phyloP scores from a whole-genome alignment of 2,329 filamentous ascomycete species.

The Fusarium sublunatum region DNA sequence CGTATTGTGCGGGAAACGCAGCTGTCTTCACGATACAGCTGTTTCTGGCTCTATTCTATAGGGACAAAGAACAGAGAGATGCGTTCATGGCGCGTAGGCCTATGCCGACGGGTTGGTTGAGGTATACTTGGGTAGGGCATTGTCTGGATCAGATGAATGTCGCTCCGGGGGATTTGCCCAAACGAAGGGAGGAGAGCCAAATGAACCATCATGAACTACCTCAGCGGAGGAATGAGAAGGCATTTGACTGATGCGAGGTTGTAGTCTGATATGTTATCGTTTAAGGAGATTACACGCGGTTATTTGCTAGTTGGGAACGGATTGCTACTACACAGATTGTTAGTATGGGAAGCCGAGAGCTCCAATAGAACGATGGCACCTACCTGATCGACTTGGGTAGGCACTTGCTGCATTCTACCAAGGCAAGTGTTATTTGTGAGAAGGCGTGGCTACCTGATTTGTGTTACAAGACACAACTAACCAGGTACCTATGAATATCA shows the following conservation, averaged over 20 bases:
- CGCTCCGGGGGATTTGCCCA: constrained; percentile 12
- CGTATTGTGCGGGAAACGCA: constrained; percentile 25
- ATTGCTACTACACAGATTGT: too few species aligned
- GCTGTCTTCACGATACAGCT: constrained; percentile 27
- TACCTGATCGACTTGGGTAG: too few species aligned
- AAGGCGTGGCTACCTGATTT: too few species aligned
- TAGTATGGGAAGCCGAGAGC: too few species aligned
- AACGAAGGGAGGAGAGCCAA: constrained; percentile 11
- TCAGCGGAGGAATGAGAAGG: constrained; percentile 17
- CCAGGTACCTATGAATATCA: too few species aligned
- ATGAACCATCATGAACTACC: constrained; percentile 26
- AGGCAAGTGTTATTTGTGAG: too few species aligned
- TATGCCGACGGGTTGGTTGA: constrained; percentile 21
- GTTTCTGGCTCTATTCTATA: constrained; percentile 27
- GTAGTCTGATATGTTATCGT: background rate
- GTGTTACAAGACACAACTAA: too few species aligned
- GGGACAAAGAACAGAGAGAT: constrained; percentile 5
- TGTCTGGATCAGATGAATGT: constrained; percentile 34
- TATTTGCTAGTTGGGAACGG: too few species aligned
- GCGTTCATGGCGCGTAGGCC: constrained; percentile 11
- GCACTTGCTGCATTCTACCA: too few species aligned
- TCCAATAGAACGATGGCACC: too few species aligned
- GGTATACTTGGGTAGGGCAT: constrained; percentile 36
- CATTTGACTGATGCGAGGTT: constrained; percentile 7
- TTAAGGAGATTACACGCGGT: too few species aligned